Evolutionary conservation across 306 rosid genomes (phyloP).

Genomic region (Sechiopsis laciniata): DNA sequence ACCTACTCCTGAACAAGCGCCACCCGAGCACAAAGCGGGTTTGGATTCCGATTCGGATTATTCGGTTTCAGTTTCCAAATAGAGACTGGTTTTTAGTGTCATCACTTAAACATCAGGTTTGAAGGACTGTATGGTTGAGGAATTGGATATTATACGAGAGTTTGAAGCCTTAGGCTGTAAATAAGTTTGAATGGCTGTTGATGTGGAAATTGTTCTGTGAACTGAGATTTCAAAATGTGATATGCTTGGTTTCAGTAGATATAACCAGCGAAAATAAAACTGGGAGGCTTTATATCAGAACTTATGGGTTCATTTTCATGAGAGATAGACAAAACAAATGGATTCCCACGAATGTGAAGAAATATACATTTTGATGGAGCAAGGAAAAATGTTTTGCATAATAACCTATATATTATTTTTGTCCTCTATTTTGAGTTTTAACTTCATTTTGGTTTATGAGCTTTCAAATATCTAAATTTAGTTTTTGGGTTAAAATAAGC

Average conservation of each 20-base stretch:
- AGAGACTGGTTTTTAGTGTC: background rate
- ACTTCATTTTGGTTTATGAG: too few relatives aligned
- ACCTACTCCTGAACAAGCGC: background rate
- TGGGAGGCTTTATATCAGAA: background rate
- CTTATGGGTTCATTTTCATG: background rate
- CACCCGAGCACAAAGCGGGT: slow-evolving; percentile 25
- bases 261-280: background rate
- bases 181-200: background rate
- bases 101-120: background rate
- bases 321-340: background rate
- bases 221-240: background rate
- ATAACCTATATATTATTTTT: too few relatives aligned
- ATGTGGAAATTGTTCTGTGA: background rate
- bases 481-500: too few relatives aligned
- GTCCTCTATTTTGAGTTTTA: too few relatives aligned
- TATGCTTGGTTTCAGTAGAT: background rate
- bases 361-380: too few relatives aligned
- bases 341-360: too few relatives aligned
- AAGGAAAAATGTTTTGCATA: too few relatives aligned
- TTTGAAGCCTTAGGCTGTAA: background rate
- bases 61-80: background rate
- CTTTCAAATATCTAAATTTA: too few relatives aligned
- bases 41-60: slow-evolving; percentile 25
- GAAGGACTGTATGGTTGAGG: background rate
- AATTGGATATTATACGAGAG: background rate